These are phyloP conservation scores for Cutaneotrichosporon dermatis DNA, from an alignment of 1,284 basidiomycete genomes.

Conservation along the genomic window DNA sequence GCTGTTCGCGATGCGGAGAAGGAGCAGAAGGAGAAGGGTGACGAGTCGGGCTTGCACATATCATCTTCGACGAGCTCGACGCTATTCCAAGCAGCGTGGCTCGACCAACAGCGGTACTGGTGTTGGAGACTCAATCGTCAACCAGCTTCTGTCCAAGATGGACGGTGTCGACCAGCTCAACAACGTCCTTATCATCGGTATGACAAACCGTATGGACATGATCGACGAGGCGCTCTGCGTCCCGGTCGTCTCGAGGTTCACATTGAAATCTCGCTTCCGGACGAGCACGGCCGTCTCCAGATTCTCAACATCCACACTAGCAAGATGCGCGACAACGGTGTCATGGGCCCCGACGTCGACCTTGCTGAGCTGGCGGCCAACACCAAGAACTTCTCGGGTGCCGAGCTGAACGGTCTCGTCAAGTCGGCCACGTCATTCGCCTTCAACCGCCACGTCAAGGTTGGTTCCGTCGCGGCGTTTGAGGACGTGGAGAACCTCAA, in stretches of 20 bases:
- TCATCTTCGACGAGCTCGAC: slow-evolving; percentile 97
- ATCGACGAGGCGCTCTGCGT: slow-evolving; percentile 97
- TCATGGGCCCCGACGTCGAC: slow-evolving; percentile 87
- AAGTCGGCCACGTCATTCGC: slow-evolving; percentile 98
- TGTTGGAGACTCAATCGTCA: slow-evolving; percentile 97
- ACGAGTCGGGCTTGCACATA: slow-evolving; percentile 96
- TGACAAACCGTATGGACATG: slow-evolving; percentile 99
- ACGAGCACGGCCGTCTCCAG: slow-evolving; percentile 86
- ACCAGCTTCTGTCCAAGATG: slow-evolving; percentile 99
- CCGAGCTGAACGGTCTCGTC: slow-evolving; percentile 91
- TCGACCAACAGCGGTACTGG: slow-evolving; percentile 83
- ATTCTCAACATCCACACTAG: slow-evolving; percentile 93
- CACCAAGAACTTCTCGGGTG: slow-evolving; percentile 98
- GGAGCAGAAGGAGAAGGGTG: slow-evolving; percentile 99
- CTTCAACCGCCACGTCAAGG: slow-evolving; percentile 95
- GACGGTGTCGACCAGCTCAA: slow-evolving; percentile 99
- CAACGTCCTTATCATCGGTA: slow-evolving; percentile 98
- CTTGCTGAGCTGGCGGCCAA: slow-evolving; percentile 72
- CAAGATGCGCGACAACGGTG: slow-evolving; percentile 87
- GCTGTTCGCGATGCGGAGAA: slow-evolving; percentile 94
- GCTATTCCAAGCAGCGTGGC: slow-evolving; percentile 99
- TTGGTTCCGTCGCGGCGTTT: slow-evolving; percentile 94
- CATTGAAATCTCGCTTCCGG: slow-evolving; percentile 97
- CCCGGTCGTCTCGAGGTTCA: slow-evolving; percentile 99
- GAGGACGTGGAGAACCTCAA: slow-evolving; percentile 92